Base-by-base conservation (phyloP, 352 stramenopile species). In the Globisporangium cederbergense region DNA sequence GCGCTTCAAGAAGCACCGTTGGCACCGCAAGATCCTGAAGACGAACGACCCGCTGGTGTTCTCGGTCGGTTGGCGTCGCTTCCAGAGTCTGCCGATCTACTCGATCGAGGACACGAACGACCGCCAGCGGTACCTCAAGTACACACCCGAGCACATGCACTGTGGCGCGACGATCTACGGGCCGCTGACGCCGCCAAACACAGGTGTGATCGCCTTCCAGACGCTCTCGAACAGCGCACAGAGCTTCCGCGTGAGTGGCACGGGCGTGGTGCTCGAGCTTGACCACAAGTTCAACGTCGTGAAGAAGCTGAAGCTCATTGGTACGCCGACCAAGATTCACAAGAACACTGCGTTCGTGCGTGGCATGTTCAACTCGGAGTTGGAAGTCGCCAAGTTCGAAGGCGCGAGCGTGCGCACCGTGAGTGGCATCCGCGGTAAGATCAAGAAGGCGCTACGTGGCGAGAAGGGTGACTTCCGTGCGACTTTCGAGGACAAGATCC, bases 281-380 rank as follows among this genome's bases (percentile, higher is more conserved):
- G 96, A 99, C 79, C 92, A 98, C 58, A 98, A 95, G 58, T 99
- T 99, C 60, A 91, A 92, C 64, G 89, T 99, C 34, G 95, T 99
- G 62, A 99, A 99, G 82, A 99, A 99, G 81, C 89, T 99, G 52
- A 99, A 99, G 83, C 87, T 99, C 11, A 97, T 99, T 30, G 98
- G 98, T 68, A 98, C 93, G 20, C 97, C 98, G 2, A 91, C 81
- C 45, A 99, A 99, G 77, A 98, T 99, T 58, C 85, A 93, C 85
- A 98, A 99, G 74, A 99, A 99, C 79, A 99, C 98, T 55, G 97
- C 97, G 28, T 99, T 99, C 73, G 97, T 99, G 77, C 90, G 87
- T 61, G 93, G 91, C 60, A 98, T 98, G 95, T 98, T 98, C 78
- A 98, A 98, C 78, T 91, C 86, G 5, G 89, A 97, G 66, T 80